Conservation (phyloP, 2,329 filamentous ascomycete species). For the Lachnellula hyalina region DNA sequence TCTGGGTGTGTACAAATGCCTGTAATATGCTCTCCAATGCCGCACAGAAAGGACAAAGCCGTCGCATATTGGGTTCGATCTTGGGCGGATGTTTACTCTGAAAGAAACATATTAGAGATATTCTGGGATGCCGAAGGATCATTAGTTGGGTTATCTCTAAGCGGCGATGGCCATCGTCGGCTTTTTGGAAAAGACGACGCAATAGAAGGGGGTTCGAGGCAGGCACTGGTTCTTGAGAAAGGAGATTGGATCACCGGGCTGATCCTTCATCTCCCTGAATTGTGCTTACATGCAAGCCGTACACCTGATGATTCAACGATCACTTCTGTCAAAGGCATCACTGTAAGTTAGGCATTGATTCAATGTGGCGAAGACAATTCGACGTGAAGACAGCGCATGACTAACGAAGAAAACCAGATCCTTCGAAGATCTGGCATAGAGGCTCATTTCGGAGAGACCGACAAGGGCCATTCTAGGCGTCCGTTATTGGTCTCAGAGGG, state of each 20-base stretch:
- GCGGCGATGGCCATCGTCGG: background rate
- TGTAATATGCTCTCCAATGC: background rate
- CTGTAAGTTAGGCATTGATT: background rate
- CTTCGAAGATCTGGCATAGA: constrained; percentile 3
- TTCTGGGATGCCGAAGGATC: background rate
- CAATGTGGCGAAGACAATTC: too few relatives aligned
- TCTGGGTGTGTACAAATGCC: background rate
- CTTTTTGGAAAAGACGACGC: background rate
- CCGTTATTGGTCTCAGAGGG: background rate
- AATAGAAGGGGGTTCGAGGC: background rate
- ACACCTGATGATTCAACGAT: background rate
- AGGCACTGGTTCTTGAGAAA: background rate
- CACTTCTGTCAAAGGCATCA: background rate
- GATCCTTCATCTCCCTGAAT: constrained; percentile 5
- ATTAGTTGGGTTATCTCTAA: background rate
- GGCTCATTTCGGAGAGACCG: constrained; percentile 1
- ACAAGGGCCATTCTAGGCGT: background rate
- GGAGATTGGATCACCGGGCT: constrained; percentile 3
- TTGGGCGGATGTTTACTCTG: background rate
- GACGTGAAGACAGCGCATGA: background rate
- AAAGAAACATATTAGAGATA: background rate
- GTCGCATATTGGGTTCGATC: background rate
- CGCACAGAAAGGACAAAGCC: background rate
- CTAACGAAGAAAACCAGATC: background rate
- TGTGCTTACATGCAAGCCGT: background rate